Evolutionary conservation across 2,329 filamentous ascomycete genomes (phyloP), one percentile per base, ranked within the genome.

Genomic region (Dactylellina parvicollis): DNA sequence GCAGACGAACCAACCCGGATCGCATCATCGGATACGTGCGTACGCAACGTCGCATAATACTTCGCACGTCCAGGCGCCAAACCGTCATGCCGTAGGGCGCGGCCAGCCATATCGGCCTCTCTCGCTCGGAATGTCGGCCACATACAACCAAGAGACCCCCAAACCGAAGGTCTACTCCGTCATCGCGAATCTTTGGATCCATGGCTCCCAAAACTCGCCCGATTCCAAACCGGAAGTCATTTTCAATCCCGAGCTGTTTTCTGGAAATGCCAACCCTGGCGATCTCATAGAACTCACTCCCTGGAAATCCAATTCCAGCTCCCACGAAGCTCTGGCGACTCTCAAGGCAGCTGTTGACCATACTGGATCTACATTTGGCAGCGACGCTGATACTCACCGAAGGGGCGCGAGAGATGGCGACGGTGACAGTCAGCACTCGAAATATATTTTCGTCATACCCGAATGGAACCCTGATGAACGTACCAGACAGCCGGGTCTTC

Each of bases 381-480:
- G 60, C 30, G 69, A 73, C 36, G 47, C 30, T 10, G 69, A 66
- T 28, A 47, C 34, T 36, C 60, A 47, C 1, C 60, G 38, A 22
- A 66, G 49, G 30, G 34, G 56, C n/a, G 44, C 44, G n/a, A 65
- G 56, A 24, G 69, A 73, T 2, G 60, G 60, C 60, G 60, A 73
- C 30, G 26, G 50, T 20, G 69, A 66, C 28, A 66, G 30, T n/a
- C 36, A 56, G 1, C 66, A 66, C 44, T 64, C 69, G 20, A 52
- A 73, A 24, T 73, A 60, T 26, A 20, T 73, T 12, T 73, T 73
- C 47, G 50, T 73, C 8, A 34, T 66, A 18, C 69, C 69, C 10
- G 69, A 73, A 50, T 73, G 54, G 54, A 59, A 59, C 44, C 69
- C 69, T 7, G 60, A 73, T 30, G 69, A 73, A 34, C 69, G 60